Conservation (phyloP, 2,329 filamentous ascomycete genomes). For the Fusarium clavum region DNA sequence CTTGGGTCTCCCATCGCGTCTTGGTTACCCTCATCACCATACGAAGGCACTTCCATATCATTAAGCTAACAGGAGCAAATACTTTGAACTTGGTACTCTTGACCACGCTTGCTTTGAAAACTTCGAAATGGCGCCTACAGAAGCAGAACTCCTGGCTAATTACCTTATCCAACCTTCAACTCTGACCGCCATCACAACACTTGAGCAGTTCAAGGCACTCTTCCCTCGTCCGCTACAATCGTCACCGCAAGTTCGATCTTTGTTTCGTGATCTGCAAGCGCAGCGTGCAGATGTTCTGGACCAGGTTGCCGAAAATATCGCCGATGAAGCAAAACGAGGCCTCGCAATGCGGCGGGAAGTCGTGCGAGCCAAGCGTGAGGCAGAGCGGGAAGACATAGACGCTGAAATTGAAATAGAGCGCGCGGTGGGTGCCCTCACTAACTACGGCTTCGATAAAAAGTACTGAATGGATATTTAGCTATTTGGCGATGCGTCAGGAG, state of each 20-base stretch:
- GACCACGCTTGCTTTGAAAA: too few species aligned
- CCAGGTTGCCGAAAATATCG: slow-evolving; percentile 72
- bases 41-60: not conserved
- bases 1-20: slow-evolving; percentile 30
- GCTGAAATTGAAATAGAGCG: slow-evolving; percentile 73
- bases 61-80: not conserved
- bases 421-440: slow-evolving; percentile 55
- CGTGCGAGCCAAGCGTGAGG: slow-evolving; percentile 62
- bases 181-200: slow-evolving; percentile 77
- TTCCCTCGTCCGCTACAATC: slow-evolving; percentile 76
- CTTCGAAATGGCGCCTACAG: slow-evolving; percentile 74
- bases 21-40: slow-evolving; percentile 8
- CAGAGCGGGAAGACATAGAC: slow-evolving; percentile 67
- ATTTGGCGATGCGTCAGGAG: slow-evolving; percentile 63
- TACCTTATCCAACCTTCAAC: slow-evolving; percentile 83
- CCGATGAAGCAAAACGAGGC: slow-evolving; percentile 71
- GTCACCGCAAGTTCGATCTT: slow-evolving; percentile 73
- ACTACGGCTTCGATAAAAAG: not conserved
- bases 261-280: slow-evolving; percentile 84
- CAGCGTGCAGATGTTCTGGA: slow-evolving; percentile 78
- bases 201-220: slow-evolving; percentile 79
- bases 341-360: slow-evolving; percentile 69
- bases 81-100: too few species aligned
- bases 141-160: slow-evolving; percentile 78
- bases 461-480: slow-evolving; percentile 57